Conservation (phyloP, 495 filamentous ascomycete species). For the Hypoxylon cercidicola region DNA sequence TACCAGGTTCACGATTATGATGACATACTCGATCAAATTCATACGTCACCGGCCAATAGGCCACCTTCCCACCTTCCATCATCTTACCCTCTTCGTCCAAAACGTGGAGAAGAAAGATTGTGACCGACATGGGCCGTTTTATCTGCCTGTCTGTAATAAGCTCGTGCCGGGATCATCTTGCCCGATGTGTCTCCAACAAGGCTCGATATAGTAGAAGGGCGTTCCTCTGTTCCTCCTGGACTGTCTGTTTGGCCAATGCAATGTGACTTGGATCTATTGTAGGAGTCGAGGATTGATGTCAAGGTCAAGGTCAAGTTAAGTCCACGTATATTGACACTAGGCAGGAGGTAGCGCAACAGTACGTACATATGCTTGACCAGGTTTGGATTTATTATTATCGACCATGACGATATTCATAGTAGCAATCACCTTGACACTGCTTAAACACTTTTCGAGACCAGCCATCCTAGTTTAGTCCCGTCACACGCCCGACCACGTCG, state of each 20-base stretch:
- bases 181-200: slow-evolving; percentile 4
- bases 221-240: slow-evolving; percentile 18
- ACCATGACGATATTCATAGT: slow-evolving; percentile 19
- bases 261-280: slow-evolving; percentile 16
- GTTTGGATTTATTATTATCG: slow-evolving; percentile 16
- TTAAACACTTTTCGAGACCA: slow-evolving; percentile 3
- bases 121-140: not conserved
- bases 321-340: slow-evolving; percentile 8
- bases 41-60: slow-evolving; percentile 34
- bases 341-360: not conserved
- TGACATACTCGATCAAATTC: slow-evolving; percentile 32
- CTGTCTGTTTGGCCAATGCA: slow-evolving; percentile 20
- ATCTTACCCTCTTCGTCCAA: slow-evolving; percentile 7
- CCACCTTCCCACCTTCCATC: slow-evolving; percentile 16
- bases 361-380: not conserved
- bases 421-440: slow-evolving; percentile 23
- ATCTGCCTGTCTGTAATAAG: not conserved
- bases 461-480: slow-evolving; percentile 1
- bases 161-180: slow-evolving; percentile 25
- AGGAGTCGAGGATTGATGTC: not conserved
- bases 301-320: not conserved
- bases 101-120: not conserved
- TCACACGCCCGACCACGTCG: slow-evolving; percentile 9
- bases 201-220: slow-evolving; percentile 16
- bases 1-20: slow-evolving; percentile 28